Evolutionary conservation across 2,329 filamentous ascomycete species (phyloP), one percentile per base, ranked within the genome.

Genomic region (Claviceps quebecensis): DNA sequence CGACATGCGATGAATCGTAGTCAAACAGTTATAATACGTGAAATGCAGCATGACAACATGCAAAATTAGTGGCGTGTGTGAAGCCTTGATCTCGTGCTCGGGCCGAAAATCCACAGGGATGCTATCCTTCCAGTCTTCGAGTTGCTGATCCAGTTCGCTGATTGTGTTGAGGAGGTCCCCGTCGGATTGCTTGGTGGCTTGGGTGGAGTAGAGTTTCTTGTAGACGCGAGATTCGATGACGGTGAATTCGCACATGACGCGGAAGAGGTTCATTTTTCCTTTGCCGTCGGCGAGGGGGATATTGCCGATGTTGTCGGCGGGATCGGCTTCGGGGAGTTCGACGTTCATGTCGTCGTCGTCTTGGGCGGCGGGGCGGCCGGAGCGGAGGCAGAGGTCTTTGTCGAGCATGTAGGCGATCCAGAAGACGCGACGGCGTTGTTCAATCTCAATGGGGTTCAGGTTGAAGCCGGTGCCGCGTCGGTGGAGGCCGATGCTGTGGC

Each of bases 1-100:
- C 43, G 88, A 95, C 93, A 97, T 98, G 49, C 93, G 87, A 65
- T 98, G 93, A 56, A 98, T 96, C 0, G 93, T 98, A 1, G 91
- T 96, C 49, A 98, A 71, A 60, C 90, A 96, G 65, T 98, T 98
- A 72, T 97, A 97, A 68, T 98, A 98, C 1, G 88, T 84, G 61
- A 98, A 94, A 66, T 98, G 93, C 53, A 98, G 72, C 65, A 95
- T 87, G 54, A 95, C 90, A 49, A 98, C 81, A 57, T 97, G 91
- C 19, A 98, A 73, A 19, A 97, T 90, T n/a, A 97, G 75, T 1
- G 91, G 90, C 0, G 89, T 94, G 65, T 96, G 88, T 0, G 85
- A 86, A 0, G 88, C 87, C 66, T 89, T 90, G 67, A 98, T 97
- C 67, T 96, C 90, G 64, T 96, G 83, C 66, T 97, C 93, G 0